A percentile compares a stretch with the other conserved stretches of the same genome.
phyloP scores from a whole-genome alignment of 2,329 filamentous ascomycete genomes.

The Cercospora sp. region DNA sequence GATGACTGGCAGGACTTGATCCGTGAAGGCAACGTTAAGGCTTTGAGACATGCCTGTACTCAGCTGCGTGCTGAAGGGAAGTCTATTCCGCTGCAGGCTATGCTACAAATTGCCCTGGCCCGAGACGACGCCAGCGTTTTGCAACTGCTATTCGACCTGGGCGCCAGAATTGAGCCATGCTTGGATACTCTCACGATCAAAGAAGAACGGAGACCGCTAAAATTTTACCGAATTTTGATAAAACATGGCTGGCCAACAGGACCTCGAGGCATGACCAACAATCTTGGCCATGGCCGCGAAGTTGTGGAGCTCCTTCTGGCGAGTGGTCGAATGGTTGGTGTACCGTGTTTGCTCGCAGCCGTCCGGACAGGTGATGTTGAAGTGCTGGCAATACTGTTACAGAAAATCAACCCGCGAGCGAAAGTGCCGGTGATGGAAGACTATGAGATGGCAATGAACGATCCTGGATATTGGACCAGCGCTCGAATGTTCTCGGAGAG shows the following conservation, averaged over 20 bases:
- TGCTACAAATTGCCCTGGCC: constrained; percentile 13
- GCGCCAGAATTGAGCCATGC: constrained; percentile 9
- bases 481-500: constrained; percentile 20
- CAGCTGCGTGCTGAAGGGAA: not conserved
- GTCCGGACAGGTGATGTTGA: constrained; percentile 14
- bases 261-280: constrained; percentile 17
- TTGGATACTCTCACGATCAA: constrained; percentile 14
- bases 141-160: constrained; percentile 11
- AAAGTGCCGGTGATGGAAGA: constrained; percentile 19
- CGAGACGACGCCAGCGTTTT: constrained; percentile 5
- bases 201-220: constrained; percentile 3
- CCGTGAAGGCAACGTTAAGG: not conserved
- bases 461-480: constrained; percentile 16
- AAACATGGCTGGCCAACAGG: constrained; percentile 18
- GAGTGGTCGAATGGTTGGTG: constrained; percentile 8
- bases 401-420: constrained; percentile 15
- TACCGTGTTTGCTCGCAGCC: constrained; percentile 20
- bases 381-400: constrained; percentile 14
- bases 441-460: constrained; percentile 16
- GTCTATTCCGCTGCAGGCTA: constrained; percentile 7
- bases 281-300: constrained; percentile 16
- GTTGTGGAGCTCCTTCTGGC: constrained; percentile 19
- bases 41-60: not conserved
- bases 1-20: not conserved
- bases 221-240: constrained; percentile 13